Percentiles rank a stretch among this genome's conserved stretches.
Conservation (phyloP, 2,329 filamentous ascomycete species). For the Epicoccum sorghinum region DNA sequence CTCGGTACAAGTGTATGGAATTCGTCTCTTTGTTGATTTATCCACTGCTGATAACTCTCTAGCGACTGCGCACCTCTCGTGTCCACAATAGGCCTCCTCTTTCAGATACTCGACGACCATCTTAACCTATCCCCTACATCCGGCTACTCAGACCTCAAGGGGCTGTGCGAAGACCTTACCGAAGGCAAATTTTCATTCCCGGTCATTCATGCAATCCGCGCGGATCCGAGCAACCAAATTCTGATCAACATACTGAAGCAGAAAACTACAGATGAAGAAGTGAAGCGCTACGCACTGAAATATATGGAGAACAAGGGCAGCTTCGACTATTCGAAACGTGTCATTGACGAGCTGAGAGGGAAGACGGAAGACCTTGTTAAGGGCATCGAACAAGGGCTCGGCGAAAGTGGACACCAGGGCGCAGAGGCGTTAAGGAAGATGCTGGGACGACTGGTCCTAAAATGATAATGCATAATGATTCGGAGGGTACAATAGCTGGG, state of each 20-base stretch:
- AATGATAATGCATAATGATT: conserved; percentile 13
- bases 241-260: conserved; percentile 93
- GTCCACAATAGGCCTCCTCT: conserved; percentile 82
- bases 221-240: conserved; percentile 74
- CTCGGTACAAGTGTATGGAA: conserved; percentile 50
- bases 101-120: conserved; percentile 94
- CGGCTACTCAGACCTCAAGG: conserved; percentile 83
- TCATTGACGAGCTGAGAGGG: conserved; percentile 52
- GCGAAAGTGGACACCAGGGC: conserved; percentile 44
- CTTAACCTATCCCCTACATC: conserved; percentile 71
- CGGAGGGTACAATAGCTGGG: background rate
- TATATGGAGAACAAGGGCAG: conserved; percentile 92
- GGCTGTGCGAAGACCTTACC: conserved; percentile 91
- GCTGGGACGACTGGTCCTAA: conserved; percentile 48
- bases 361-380: conserved; percentile 53
- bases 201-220: conserved; percentile 88
- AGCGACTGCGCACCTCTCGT: conserved; percentile 82
- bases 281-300: conserved; percentile 87
- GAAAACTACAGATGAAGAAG: conserved; percentile 82
- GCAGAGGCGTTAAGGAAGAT: conserved; percentile 50
- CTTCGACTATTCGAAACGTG: conserved; percentile 81
- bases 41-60: background rate
- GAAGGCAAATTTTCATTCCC: conserved; percentile 98
- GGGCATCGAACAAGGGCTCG: conserved; percentile 48
- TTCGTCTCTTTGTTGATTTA: background rate